Evolutionary conservation across 2,329 filamentous ascomycete species (phyloP).

Genomic region (Colletotrichum sp.): DNA sequence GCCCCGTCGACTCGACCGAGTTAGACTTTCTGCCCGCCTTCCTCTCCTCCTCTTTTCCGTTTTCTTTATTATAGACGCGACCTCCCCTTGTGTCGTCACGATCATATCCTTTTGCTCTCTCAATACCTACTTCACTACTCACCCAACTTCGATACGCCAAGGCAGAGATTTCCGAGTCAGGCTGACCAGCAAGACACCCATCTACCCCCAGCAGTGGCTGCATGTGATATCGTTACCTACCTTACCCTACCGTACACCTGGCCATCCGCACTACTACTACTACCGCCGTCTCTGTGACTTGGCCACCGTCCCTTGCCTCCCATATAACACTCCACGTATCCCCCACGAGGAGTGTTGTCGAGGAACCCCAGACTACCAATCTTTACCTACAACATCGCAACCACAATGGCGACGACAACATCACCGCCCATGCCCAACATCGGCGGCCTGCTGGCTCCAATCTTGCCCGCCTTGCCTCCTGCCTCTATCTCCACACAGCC

Average conservation of each 20-base stretch:
- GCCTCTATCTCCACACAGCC: conserved; percentile 64
- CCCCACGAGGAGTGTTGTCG: not conserved
- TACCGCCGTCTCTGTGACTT: not conserved
- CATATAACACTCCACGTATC: not conserved
- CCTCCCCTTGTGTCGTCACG: not conserved
- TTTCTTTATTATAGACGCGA: not conserved
- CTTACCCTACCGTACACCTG: not conserved
- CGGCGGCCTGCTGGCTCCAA: conserved; percentile 55
- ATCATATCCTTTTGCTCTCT: not conserved
- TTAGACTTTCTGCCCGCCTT: not conserved
- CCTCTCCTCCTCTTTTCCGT: not conserved
- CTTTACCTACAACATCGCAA: not conserved
- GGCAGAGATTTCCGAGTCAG: conserved; percentile 15
- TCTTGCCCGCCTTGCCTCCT: conserved; percentile 65
- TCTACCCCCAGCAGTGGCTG: conserved; percentile 5
- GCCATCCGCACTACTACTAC: conserved; percentile 8
- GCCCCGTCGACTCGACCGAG: not conserved
- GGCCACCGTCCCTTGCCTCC: not conserved
- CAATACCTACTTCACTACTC: not conserved
- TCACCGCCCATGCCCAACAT: conserved; percentile 36
- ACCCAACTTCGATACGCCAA: not conserved
- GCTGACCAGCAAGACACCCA: not conserved
- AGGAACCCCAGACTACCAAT: not conserved
- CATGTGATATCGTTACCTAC: conserved; percentile 15
- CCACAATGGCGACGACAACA: conserved; percentile 31